These are phyloP conservation scores for Alternaria conjuncta DNA, from an alignment of 2,329 filamentous ascomycete genomes.

Conservation along the genomic window DNA sequence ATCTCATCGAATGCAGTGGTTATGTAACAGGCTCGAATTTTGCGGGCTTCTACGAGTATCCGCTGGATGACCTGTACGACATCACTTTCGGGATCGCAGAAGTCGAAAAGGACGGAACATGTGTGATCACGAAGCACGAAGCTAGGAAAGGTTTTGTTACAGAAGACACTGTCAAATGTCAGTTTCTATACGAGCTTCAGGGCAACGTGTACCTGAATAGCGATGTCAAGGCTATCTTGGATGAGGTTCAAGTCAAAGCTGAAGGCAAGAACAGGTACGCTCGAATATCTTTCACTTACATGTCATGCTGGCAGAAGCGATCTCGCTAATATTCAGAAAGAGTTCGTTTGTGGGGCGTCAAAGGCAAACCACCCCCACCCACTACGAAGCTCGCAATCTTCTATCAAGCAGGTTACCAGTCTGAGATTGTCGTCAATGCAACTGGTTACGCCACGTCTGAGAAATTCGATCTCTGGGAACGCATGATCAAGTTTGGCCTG, in stretches of 20 bases:
- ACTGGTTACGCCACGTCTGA: conserved; percentile 54
- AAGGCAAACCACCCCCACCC: conserved; percentile 48
- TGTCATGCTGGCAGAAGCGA: no score
- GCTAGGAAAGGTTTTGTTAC: conserved; percentile 48
- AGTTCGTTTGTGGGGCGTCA: conserved; percentile 49
- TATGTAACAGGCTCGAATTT: conserved; percentile 65
- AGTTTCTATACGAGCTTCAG: conserved; percentile 57
- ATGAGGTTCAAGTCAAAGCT: conserved; percentile 41
- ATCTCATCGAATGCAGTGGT: conserved; percentile 53
- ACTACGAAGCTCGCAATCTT: conserved; percentile 53
- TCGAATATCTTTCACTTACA: background rate
- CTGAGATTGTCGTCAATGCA: conserved; percentile 45
- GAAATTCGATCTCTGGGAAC: conserved; percentile 60
- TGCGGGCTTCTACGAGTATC: conserved; percentile 57
- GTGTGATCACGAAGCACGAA: conserved; percentile 58
- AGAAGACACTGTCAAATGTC: conserved; percentile 46
- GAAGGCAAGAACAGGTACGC: conserved; percentile 43
- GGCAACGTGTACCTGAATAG: conserved; percentile 55
- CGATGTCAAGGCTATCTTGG: conserved; percentile 53
- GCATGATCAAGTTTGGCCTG: conserved; percentile 55
- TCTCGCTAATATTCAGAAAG: conserved; percentile 4
- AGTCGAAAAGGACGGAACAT: conserved; percentile 54
- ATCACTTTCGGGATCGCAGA: conserved; percentile 60
- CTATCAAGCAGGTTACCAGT: conserved; percentile 49
- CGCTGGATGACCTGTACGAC: conserved; percentile 52